Conservation (phyloP, 306 rosid genomes). For the Cicer cuneatum region DNA sequence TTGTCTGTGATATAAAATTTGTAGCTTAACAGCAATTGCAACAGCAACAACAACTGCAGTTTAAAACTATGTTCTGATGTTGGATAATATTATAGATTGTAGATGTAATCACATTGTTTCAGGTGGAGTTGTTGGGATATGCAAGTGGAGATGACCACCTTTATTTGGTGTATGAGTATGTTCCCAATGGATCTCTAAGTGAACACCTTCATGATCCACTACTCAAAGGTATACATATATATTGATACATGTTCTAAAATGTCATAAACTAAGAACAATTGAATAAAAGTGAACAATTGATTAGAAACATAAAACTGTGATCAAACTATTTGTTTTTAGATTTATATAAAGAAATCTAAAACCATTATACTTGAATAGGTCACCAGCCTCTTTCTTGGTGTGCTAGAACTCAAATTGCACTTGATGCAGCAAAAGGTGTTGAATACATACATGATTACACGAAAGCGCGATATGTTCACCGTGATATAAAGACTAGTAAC, state of each 20-base stretch:
- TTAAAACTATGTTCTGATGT: not conserved
- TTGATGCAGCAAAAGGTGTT: constrained; percentile 84
- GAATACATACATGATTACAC: constrained; percentile 92
- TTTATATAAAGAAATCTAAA: constrained; percentile 16
- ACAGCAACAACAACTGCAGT: not conserved
- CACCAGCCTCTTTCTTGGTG: constrained; percentile 83
- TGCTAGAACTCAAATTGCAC: constrained; percentile 80
- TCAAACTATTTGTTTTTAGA: not conserved
- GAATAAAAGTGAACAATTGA: constrained; percentile 8
- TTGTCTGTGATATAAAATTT: too few species aligned
- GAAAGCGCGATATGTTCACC: constrained; percentile 76
- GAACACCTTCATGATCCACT: constrained; percentile 83
- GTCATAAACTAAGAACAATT: constrained; percentile 15
- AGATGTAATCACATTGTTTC: constrained; percentile 41
- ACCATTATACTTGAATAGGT: constrained; percentile 54
- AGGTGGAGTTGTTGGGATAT: constrained; percentile 86
- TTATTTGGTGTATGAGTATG: constrained; percentile 78
- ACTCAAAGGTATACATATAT: constrained; percentile 59
- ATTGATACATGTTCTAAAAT: constrained; percentile 14
- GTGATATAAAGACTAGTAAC: constrained; percentile 81
- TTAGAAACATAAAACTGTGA: not conserved
- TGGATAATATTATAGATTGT: not conserved
- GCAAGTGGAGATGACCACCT: constrained; percentile 90
- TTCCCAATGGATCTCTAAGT: constrained; percentile 76
- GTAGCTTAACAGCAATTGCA: too few species aligned